Conservation (phyloP, 257 asterid species). For the Solanum medicagineum region DNA sequence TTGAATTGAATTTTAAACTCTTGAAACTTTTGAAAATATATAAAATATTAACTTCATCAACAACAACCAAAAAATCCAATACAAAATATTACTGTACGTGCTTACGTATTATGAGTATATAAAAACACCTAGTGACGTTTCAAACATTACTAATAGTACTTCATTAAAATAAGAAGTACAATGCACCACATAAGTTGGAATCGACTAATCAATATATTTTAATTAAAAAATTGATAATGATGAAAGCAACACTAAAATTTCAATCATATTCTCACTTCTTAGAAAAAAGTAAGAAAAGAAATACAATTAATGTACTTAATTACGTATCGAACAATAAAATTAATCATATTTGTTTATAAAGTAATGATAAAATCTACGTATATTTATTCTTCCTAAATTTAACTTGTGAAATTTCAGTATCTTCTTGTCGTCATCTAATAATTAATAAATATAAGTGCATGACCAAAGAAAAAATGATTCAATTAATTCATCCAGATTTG, state of each 20-base stretch:
- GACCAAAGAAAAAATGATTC: background rate
- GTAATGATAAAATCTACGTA: too few species aligned
- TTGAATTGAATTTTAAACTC: background rate
- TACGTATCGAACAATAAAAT: background rate
- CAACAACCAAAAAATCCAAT: background rate
- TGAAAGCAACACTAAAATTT: background rate
- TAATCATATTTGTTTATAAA: too few species aligned
- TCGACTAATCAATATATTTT: background rate
- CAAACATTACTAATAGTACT: background rate
- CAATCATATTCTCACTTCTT: background rate
- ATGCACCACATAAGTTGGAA: background rate
- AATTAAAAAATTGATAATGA: background rate
- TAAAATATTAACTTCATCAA: background rate
- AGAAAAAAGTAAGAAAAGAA: background rate
- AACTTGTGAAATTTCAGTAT: too few species aligned
- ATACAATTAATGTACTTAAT: background rate
- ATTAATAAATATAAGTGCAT: background rate
- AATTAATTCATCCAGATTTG: background rate
- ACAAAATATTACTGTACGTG: background rate
- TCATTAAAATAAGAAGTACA: background rate
- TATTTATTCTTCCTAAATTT: too few species aligned
- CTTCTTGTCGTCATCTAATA: background rate
- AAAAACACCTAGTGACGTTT: background rate
- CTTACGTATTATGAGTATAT: background rate
- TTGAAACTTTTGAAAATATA: background rate